Conservation (phyloP, 1,139 yeast genomes). For the Ogataea hybrid region DNA sequence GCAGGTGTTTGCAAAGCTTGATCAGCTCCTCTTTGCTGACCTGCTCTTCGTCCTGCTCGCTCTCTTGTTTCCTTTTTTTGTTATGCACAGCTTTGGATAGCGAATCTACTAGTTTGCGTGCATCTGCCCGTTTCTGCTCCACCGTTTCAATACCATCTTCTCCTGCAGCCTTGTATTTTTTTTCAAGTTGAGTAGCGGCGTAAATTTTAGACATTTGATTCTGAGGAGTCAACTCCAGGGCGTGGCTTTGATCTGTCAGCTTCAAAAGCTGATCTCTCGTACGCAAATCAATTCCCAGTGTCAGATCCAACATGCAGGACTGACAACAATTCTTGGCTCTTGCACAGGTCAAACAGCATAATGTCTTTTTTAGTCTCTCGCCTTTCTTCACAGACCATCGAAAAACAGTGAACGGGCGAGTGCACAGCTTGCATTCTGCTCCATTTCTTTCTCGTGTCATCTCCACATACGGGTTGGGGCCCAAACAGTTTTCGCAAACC, state of each 20-base stretch:
- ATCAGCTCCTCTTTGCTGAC: constrained; percentile 41
- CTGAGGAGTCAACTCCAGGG: constrained; percentile 34
- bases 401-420: constrained; percentile 79
- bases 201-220: constrained; percentile 52
- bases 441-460: constrained; percentile 76
- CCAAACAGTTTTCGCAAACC: constrained; percentile 73
- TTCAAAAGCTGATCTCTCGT: constrained; percentile 79
- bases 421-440: constrained; percentile 74
- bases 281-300: constrained; percentile 74
- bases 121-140: constrained; percentile 31
- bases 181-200: constrained; percentile 49
- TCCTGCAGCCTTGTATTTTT: constrained; percentile 26
- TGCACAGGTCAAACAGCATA: constrained; percentile 78
- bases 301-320: constrained; percentile 77
- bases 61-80: constrained; percentile 1
- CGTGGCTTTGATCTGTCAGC: constrained; percentile 58
- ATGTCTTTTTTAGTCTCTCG: constrained; percentile 45
- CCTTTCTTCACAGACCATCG: constrained; percentile 55
- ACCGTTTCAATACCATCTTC: constrained; percentile 21
- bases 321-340: constrained; percentile 82
- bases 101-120: constrained; percentile 30
- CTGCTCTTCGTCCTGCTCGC: constrained; percentile 7
- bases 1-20: constrained; percentile 52
- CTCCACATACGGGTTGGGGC: constrained; percentile 59
- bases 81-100: constrained; percentile 12